Evolutionary conservation across 805 yeast genomes (phyloP), one percentile per base, ranked within the genome.

Genomic region (Hanseniaspora singularis): DNA sequence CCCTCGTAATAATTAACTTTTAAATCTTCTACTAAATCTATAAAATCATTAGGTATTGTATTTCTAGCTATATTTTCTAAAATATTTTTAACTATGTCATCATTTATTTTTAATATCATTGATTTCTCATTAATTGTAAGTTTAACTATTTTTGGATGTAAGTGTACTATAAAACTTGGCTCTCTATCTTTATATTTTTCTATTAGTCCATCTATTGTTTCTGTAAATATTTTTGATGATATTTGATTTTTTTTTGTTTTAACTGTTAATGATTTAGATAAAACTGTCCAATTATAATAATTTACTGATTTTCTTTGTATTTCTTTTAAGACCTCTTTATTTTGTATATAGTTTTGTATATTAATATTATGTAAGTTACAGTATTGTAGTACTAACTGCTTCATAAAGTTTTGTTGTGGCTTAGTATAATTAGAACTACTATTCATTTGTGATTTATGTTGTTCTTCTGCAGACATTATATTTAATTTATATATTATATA

Each of bases 101-200:
- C 48, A 31, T 33, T 39, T 15, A 23, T 43, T 23, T 36, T 36
- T 16, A 43, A 19, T 16, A 43, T 37, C 48, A 43, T 36, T 4
- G 48, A 43, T n/a, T 43, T 43, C 1, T 43, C 48, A 10, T 37
- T 37, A 3, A 43, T 28, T 12, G 48, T 37, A 12, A 43, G 14
- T n/a, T 43, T 43, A 3, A 43, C 41, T 22, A 43, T 37, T n/a
- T 43, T 43, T 30, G 40, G 41, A 24, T 43, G 41, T 14, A 43
- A n/a, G 22, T 30, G 40, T 4, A 43, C 9, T 12, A 28, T 43
- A 18, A 43, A 43, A 31, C 48, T 43, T 22, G 48, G 48, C 6
- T 43, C 48, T 24, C 39, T 36, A 7, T 43, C 48, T 37, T 24
- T 43, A n/a, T 36, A 43, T 10, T 43, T 43, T 15, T 30, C 33